Evolutionary conservation across 306 rosid species (phyloP), one percentile per base, ranked within the genome.

Genomic region (Aeschynomene evenia): DNA sequence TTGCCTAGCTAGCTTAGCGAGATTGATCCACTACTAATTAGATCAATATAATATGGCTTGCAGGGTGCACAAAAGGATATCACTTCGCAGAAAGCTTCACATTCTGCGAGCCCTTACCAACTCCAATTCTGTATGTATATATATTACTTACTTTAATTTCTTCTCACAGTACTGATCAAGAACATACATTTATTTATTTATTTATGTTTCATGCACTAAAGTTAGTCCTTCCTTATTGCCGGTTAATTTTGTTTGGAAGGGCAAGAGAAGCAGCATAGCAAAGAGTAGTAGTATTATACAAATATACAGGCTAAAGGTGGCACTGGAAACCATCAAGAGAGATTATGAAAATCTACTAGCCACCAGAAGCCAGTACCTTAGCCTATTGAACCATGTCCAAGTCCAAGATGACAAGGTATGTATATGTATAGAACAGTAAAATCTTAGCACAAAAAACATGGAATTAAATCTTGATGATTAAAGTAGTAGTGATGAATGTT

Each of bases 31-130:
- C n/a, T n/a, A n/a, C n/a, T n/a, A n/a, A n/a, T n/a, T n/a, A n/a
- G n/a, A n/a, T n/a, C n/a, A n/a, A 66, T 1, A 7, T 6, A 0
- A 43, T 1, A 85, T 92, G 96, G 88, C 80, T 83, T 82, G 80
- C 66, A 77, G 78, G 55, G 56, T 78, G 56, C 84, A 73, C 54
- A 87, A 78, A 80, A 89, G 86, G 80, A 60, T 81, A 34, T 46
- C 82, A 49, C 45, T 82, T 43, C 91, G 89, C 73, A 81, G 88
- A 80, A 88, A 86, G 77, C 82, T 86, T 72, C 91, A 68, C 63
- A 80, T 83, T 75, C 82, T 55, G 50, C 82, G 82, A 69, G 72
- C 80, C 33, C 87, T 80, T 54, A 40, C 73, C 64, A 78, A 57
- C 63, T 53, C 82, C 57, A 81, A 82, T 67, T 73, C 89, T 61